A percentile compares a stretch with the other conserved stretches of the same genome.
Conservation (phyloP, 805 yeast species). For the Metschnikowia continentalis region DNA sequence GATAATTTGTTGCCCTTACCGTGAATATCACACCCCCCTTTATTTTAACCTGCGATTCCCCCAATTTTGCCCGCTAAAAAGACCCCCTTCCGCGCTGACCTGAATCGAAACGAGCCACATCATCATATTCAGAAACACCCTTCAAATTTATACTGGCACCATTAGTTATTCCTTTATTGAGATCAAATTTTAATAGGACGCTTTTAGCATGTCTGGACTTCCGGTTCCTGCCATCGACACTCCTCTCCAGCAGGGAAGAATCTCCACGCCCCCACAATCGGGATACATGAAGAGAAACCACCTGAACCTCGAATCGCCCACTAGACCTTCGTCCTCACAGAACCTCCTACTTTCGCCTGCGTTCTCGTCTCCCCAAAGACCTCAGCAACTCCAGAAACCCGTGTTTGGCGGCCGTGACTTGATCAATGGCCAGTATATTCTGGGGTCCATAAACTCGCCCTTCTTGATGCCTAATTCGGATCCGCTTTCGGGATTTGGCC, state of each 20-base stretch:
- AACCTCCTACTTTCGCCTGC: constrained; percentile 36
- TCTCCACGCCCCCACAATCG: constrained; percentile 38
- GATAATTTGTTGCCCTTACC: not conserved
- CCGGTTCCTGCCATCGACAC: constrained; percentile 18
- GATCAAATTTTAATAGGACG: not conserved
- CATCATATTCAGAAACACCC: not conserved
- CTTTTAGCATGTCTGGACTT: constrained; percentile 5
- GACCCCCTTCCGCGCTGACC: not conserved
- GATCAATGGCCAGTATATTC: constrained; percentile 3
- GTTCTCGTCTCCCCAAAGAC: constrained; percentile 49
- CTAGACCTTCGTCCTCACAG: constrained; percentile 8
- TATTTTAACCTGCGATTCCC: not conserved
- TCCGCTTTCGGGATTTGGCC: constrained; percentile 1
- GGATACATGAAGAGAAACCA: constrained; percentile 16
- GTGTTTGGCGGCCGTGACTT: constrained; percentile 6
- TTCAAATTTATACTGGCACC: not conserved
- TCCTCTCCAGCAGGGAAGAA: constrained; percentile 23
- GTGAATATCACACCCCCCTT: not conserved
- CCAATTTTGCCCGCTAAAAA: not conserved
- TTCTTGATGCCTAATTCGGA: constrained; percentile 8
- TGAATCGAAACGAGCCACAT: not conserved
- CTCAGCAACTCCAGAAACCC: constrained; percentile 11
- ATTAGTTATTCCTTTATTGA: not conserved
- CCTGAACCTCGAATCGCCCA: constrained; percentile 20
- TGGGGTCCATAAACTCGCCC: constrained; percentile 12